phyloP scores from a whole-genome alignment of 225 moss, liverwort and hornwort genomes.

The Bryoerythrophyllum caledonicum region DNA sequence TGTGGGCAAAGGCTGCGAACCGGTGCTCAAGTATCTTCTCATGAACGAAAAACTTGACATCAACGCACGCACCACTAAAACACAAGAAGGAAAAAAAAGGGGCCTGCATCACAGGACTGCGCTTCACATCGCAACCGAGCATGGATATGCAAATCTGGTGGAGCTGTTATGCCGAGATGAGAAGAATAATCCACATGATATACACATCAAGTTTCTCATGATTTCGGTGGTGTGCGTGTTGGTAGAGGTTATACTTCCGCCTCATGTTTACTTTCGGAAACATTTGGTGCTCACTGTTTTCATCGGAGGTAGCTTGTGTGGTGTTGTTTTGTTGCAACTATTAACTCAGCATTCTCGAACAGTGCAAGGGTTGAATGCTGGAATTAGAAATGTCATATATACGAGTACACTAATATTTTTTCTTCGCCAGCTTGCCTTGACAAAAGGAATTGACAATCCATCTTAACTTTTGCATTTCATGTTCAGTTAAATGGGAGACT shows the following conservation, averaged over 20 bases:
- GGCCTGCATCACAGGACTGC: rapidly evolving
- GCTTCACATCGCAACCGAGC: background rate
- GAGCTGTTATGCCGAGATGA: background rate
- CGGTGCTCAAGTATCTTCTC: background rate
- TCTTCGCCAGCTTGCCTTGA: too few relatives aligned
- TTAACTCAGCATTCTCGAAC: background rate
- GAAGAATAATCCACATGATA: rapidly evolving
- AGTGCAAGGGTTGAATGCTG: background rate
- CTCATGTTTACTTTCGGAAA: background rate
- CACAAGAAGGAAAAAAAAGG: background rate
- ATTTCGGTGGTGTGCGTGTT: background rate
- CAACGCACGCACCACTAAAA: background rate
- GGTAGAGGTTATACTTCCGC: background rate
- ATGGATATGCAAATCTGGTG: rapidly evolving
- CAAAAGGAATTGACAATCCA: too few relatives aligned
- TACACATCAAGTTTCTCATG: background rate
- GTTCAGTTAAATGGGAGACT: background rate
- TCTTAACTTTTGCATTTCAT: background rate
- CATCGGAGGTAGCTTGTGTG: background rate
- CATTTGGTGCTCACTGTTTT: background rate
- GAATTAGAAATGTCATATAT: too few relatives aligned
- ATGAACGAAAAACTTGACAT: rapidly evolving
- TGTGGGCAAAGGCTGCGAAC: background rate
- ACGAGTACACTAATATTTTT: too few relatives aligned
- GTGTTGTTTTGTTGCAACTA: background rate